phyloP scores from a whole-genome alignment of 768 basidiomycete genomes.

The Udeniomyces megalosporus region DNA sequence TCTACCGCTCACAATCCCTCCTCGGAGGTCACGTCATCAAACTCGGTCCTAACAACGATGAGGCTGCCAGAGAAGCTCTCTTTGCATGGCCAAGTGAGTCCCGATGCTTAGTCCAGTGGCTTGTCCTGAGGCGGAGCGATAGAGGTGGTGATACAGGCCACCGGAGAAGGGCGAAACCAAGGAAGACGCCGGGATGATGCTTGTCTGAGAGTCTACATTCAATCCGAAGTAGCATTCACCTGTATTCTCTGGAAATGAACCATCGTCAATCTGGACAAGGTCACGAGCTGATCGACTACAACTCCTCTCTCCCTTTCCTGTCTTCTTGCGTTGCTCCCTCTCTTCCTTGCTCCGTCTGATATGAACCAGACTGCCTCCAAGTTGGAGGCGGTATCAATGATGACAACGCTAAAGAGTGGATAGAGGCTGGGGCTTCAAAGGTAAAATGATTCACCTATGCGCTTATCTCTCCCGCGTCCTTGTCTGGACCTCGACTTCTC shows the following conservation, averaged over 20 bases:
- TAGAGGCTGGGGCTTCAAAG: slow-evolving; percentile 79
- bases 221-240: too few species aligned
- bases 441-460: too few species aligned
- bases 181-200: too few species aligned
- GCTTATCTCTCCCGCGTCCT: too few species aligned
- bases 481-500: not conserved
- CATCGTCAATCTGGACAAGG: too few species aligned
- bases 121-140: not conserved
- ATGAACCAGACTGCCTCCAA: slow-evolving; percentile 65
- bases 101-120: not conserved
- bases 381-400: slow-evolving; percentile 84
- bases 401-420: slow-evolving; percentile 65
- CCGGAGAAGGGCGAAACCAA: too few species aligned
- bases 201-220: too few species aligned
- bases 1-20: slow-evolving; percentile 55
- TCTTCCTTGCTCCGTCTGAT: not conserved
- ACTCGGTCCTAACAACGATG: slow-evolving; percentile 75
- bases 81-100: slow-evolving; percentile 59
- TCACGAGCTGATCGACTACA: not conserved
- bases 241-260: too few species aligned
- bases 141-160: too few species aligned
- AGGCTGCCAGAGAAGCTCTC: slow-evolving; percentile 71
- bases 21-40: slow-evolving; percentile 91
- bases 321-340: too few species aligned
- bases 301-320: not conserved